Percentiles rank a stretch among this genome's conserved stretches.
These are phyloP conservation scores for Eucalyptus curtisii DNA, from an alignment of 345 rosid species.

Conservation along the genomic window DNA sequence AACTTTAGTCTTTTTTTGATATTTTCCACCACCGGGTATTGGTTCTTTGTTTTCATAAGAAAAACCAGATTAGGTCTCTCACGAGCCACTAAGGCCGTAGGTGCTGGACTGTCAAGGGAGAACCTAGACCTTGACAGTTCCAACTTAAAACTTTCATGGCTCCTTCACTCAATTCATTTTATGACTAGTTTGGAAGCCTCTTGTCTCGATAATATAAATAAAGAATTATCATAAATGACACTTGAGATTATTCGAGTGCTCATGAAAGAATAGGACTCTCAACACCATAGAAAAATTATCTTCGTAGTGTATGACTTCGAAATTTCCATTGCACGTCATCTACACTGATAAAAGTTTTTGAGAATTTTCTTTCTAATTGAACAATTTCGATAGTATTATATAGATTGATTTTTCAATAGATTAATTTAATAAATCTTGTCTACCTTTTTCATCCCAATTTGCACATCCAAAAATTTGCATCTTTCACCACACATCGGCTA, in stretches of 20 bases:
- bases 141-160: too few relatives aligned
- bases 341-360: neutral
- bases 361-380: neutral
- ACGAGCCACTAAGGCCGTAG: too few relatives aligned
- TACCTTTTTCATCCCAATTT: neutral
- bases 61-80: too few relatives aligned
- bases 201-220: neutral
- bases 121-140: too few relatives aligned
- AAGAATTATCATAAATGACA: neutral
- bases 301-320: neutral
- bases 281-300: neutral
- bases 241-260: neutral
- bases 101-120: too few relatives aligned
- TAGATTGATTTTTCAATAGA: neutral
- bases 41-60: too few relatives aligned
- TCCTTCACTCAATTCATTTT: neutral
- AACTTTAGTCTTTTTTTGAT: too few relatives aligned
- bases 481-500: fast-evolving
- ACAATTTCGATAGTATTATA: fast-evolving
- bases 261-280: neutral
- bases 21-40: too few relatives aligned
- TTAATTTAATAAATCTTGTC: neutral
- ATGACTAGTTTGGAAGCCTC: neutral
- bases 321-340: neutral
- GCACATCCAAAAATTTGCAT: neutral